Conservation (phyloP, 2,329 filamentous ascomycete genomes). For the Ambrosiella cleistominuta region DNA sequence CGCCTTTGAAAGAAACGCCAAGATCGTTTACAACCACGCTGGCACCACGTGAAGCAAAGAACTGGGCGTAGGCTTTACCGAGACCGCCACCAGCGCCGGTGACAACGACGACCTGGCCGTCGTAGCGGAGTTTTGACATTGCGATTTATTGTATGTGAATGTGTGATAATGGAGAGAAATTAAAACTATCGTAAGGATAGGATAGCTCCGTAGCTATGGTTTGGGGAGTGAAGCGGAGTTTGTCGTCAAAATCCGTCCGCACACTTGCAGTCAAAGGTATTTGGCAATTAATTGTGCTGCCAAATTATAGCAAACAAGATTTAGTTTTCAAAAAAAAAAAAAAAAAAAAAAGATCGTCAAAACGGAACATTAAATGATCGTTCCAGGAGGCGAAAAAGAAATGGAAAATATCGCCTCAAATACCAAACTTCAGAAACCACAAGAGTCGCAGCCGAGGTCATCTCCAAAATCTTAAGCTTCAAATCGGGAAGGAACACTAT, state of each 20-base stretch:
- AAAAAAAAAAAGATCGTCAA: background rate
- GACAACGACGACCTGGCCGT: slow-evolving; percentile 69
- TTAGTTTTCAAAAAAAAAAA: background rate
- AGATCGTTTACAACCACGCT: slow-evolving; percentile 95
- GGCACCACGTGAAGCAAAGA: slow-evolving; percentile 82
- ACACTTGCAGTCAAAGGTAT: too few species aligned
- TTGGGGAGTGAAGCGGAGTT: too few species aligned
- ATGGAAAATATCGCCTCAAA: background rate
- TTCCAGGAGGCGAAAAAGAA: background rate
- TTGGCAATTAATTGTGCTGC: too few species aligned
- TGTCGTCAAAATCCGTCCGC: too few species aligned
- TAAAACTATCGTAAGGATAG: background rate
- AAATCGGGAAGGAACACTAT: background rate
- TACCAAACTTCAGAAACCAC: background rate
- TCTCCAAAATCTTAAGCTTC: background rate
- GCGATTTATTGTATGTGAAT: background rate
- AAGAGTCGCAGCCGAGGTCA: background rate
- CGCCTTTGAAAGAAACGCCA: slow-evolving; percentile 81
- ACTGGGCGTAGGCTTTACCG: slow-evolving; percentile 67
- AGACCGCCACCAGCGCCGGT: slow-evolving; percentile 67
- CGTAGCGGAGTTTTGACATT: slow-evolving; percentile 59
- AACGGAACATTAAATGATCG: background rate
- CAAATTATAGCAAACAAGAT: background rate
- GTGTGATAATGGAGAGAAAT: background rate
- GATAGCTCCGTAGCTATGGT: too few species aligned